These are phyloP conservation scores for Xylariaceae sp. DNA, from an alignment of 2,329 filamentous ascomycete genomes.

Conservation along the genomic window DNA sequence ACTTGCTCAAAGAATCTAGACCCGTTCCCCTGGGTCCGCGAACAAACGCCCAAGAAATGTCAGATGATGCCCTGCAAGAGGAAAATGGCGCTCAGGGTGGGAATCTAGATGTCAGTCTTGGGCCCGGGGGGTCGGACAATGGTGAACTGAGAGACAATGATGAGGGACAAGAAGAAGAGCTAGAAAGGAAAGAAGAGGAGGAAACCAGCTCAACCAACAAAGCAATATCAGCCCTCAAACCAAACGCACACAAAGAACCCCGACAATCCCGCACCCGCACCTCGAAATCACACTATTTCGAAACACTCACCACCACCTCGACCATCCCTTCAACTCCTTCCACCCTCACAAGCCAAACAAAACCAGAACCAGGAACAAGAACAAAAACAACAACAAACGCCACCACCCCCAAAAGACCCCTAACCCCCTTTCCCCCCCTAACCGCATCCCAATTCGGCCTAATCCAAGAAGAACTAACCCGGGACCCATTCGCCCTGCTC, in stretches of 20 bases:
- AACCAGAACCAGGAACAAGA: too few species aligned
- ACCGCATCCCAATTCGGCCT: constrained; percentile 63
- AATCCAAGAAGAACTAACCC: constrained; percentile 73
- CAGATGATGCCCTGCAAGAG: too few species aligned
- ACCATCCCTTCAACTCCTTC: too few species aligned
- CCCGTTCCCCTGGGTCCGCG: too few species aligned
- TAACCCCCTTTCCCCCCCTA: constrained; percentile 61
- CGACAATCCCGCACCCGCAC: constrained; percentile 21
- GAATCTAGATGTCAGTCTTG: too few species aligned
- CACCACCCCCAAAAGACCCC: constrained; percentile 29
- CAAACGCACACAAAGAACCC: constrained; percentile 4
- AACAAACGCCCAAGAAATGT: too few species aligned
- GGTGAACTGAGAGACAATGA: neutral
- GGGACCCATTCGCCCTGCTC: constrained; percentile 73
- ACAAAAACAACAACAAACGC: constrained; percentile 14
- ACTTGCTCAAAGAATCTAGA: too few species aligned
- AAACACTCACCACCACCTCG: too few species aligned
- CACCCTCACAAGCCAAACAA: neutral
- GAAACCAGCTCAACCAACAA: neutral
- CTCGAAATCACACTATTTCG: constrained; percentile 35
- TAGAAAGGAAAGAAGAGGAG: neutral
- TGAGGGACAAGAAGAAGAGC: neutral
- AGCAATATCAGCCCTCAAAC: neutral
- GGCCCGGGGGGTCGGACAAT: too few species aligned
- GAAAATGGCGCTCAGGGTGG: too few species aligned